phyloP scores from a whole-genome alignment of 2,329 filamentous ascomycete genomes.

The Fusarium veterinarium region DNA sequence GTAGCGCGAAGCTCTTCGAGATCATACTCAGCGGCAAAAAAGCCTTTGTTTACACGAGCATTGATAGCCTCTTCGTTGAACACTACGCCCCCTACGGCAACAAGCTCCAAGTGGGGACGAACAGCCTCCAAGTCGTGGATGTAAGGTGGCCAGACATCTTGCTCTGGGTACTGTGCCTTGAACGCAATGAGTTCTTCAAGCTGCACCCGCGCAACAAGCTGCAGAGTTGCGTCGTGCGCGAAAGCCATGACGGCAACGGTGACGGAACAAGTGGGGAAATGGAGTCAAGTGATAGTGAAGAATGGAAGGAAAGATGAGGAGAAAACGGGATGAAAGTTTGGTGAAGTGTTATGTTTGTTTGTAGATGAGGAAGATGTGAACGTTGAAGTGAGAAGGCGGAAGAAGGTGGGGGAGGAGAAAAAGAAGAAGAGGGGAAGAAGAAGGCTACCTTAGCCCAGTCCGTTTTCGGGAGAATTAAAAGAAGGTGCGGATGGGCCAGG shows the following conservation, averaged over 20 bases:
- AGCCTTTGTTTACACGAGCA: not conserved
- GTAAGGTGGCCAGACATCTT: fast-evolving
- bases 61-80: not conserved
- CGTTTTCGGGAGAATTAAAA: not conserved
- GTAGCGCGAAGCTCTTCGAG: not conserved
- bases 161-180: not conserved
- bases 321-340: not conserved
- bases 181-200: not conserved
- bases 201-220: not conserved
- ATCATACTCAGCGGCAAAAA: not conserved
- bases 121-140: fast-evolving
- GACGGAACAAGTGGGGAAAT: too few species aligned
- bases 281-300: fast-evolving
- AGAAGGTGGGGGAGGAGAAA: too few species aligned
- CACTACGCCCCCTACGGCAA: not conserved
- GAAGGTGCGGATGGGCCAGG: not conserved
- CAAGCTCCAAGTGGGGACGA: not conserved
- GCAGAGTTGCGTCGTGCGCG: not conserved
- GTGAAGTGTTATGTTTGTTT: not conserved
- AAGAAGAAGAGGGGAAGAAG: not conserved
- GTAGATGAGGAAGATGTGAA: not conserved
- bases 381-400: not conserved
- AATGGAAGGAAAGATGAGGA: not conserved
- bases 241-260: not conserved
- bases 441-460: not conserved